Evolutionary conservation across 2,329 filamentous ascomycete genomes (phyloP).

Genomic region (Neurospora sp.): DNA sequence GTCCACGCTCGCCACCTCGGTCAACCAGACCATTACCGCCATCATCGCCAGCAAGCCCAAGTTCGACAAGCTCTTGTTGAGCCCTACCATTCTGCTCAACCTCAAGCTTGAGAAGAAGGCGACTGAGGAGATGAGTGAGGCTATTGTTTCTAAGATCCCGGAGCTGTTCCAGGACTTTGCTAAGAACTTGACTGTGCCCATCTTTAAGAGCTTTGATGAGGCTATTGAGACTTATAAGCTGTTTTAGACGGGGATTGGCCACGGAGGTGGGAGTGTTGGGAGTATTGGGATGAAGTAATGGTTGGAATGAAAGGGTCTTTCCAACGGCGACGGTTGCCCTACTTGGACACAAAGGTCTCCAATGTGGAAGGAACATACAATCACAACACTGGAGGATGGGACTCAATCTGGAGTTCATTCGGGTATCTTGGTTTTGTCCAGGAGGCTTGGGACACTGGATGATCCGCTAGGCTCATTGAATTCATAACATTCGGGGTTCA

Average conservation of each 20-base stretch:
- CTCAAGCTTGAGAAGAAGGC: constrained; percentile 31
- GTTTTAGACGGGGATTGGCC: neutral
- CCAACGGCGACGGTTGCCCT: neutral
- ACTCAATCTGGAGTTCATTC: neutral
- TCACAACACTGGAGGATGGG: neutral
- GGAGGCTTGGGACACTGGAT: neutral
- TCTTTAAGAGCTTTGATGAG: constrained; percentile 28
- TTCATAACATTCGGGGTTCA: neutral
- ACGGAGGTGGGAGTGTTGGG: neutral
- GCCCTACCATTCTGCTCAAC: constrained; percentile 32
- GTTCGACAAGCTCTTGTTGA: constrained; percentile 33
- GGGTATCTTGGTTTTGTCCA: neutral
- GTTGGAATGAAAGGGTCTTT: neutral
- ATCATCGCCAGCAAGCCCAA: constrained; percentile 31
- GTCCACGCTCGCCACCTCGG: constrained; percentile 24
- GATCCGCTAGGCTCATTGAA: neutral
- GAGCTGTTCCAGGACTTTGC: constrained; percentile 23
- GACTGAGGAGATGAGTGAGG: constrained; percentile 27
- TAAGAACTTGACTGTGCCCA: constrained; percentile 25
- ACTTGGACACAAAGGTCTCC: neutral
- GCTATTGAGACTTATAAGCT: constrained; percentile 25
- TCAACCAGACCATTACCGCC: constrained; percentile 28
- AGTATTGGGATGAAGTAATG: neutral
- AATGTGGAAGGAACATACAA: neutral
- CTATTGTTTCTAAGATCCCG: constrained; percentile 31